Evolutionary conservation across 2,329 filamentous ascomycete genomes (phyloP).

Genomic region (Elsinoe australis): DNA sequence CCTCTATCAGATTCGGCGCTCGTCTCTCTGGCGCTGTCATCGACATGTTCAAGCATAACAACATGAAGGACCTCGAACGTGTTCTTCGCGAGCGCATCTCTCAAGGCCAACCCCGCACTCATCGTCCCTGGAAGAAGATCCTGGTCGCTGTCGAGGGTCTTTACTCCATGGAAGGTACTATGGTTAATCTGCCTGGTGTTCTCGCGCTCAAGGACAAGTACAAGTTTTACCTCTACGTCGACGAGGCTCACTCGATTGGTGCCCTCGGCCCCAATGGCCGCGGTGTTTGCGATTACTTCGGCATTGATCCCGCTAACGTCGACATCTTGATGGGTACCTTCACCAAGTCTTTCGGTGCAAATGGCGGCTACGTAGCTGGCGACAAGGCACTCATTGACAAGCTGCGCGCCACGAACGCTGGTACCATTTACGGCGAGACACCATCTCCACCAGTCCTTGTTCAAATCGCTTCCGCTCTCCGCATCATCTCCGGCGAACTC

Average conservation of each 20-base stretch:
- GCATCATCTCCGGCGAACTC: conserved; percentile 82
- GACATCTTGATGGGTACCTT: conserved; percentile 98
- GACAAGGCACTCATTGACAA: conserved; percentile 90
- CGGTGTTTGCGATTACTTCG: conserved; percentile 96
- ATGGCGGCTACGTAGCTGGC: conserved; percentile 88
- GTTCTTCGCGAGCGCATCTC: conserved; percentile 87
- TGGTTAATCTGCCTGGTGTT: conserved; percentile 92
- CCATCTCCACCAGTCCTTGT: conserved; percentile 80
- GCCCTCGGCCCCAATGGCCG: conserved; percentile 81
- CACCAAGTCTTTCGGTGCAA: conserved; percentile 97
- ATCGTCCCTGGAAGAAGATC: conserved; percentile 99
- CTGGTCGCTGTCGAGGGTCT: conserved; percentile 91
- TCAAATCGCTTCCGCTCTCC: conserved; percentile 80
- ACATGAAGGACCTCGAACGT: conserved; percentile 79
- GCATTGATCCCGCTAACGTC: conserved; percentile 75
- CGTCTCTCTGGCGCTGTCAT: conserved; percentile 93
- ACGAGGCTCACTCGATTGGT: conserved; percentile 93
- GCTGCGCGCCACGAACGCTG: conserved; percentile 76
- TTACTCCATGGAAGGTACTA: conserved; percentile 98
- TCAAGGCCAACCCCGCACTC: conserved; percentile 94
- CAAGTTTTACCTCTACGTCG: conserved; percentile 92
- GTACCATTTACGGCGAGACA: conserved; percentile 78
- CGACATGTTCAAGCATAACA: conserved; percentile 94
- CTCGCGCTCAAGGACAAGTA: conserved; percentile 85
- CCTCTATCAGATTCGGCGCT: conserved; percentile 91